Conservation (phyloP, 2,329 filamentous ascomycete genomes). For the Ophiocordyceps australis region DNA sequence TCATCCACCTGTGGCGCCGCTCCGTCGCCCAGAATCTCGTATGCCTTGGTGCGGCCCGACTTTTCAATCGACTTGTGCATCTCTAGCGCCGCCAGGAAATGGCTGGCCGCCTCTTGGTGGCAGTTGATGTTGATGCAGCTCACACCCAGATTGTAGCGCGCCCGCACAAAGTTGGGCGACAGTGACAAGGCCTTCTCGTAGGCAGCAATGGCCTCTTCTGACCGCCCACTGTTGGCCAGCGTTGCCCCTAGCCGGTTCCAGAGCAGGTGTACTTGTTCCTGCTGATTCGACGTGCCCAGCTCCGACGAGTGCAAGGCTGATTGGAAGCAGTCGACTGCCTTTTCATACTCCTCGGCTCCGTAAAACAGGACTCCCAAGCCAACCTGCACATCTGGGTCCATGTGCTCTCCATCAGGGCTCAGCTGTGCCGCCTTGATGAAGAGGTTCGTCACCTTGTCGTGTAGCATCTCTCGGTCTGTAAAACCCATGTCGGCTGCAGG, state of each 20-base stretch:
- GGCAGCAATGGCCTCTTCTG: slow-evolving; percentile 89
- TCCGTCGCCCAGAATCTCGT: slow-evolving; percentile 55
- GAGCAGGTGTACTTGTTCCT: slow-evolving; percentile 75
- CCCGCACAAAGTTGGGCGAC: slow-evolving; percentile 90
- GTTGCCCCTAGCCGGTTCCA: slow-evolving; percentile 97
- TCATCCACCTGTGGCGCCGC: slow-evolving; percentile 34
- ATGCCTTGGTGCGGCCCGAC: slow-evolving; percentile 65
- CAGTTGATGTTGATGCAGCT: slow-evolving; percentile 96
- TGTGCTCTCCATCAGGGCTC: slow-evolving; percentile 78
- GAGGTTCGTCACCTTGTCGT: slow-evolving; percentile 75
- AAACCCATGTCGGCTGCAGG: slow-evolving; percentile 75
- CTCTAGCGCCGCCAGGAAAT: slow-evolving; percentile 75
- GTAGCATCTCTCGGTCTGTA: slow-evolving; percentile 77
- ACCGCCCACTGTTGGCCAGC: slow-evolving; percentile 81
- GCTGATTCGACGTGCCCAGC: slow-evolving; percentile 65
- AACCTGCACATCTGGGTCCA: slow-evolving; percentile 97
- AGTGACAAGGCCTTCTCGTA: slow-evolving; percentile 85
- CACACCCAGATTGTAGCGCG: slow-evolving; percentile 90
- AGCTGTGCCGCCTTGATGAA: slow-evolving; percentile 90
- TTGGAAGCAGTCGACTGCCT: slow-evolving; percentile 96
- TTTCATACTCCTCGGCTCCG: slow-evolving; percentile 92
- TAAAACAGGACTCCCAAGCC: slow-evolving; percentile 95
- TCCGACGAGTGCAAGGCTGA: slow-evolving; percentile 77
- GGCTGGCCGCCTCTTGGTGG: slow-evolving; percentile 79
- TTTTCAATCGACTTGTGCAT: slow-evolving; percentile 93